Conservation (phyloP, 352 stramenopile genomes). For the Globisporangium echinulatum region DNA sequence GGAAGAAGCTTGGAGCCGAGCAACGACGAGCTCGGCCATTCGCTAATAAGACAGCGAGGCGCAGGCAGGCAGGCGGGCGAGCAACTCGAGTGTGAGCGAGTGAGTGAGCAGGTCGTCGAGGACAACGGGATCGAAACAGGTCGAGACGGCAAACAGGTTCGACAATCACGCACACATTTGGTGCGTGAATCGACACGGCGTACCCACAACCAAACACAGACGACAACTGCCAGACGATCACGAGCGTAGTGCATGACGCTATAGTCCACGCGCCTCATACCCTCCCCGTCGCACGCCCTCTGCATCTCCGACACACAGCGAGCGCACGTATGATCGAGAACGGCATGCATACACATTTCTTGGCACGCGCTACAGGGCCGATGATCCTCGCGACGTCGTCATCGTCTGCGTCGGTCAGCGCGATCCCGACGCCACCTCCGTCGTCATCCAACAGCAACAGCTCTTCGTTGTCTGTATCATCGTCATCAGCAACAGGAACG, state of each 20-base stretch:
- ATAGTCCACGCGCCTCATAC: too few relatives aligned
- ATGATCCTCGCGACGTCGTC: conserved; percentile 4
- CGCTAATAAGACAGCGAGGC: conserved; percentile 4
- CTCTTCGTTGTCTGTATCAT: not conserved
- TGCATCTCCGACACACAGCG: too few relatives aligned
- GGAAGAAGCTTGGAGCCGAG: too few relatives aligned
- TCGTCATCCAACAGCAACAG: not conserved
- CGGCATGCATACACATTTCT: conserved; percentile 4
- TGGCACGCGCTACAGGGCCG: conserved; percentile 1
- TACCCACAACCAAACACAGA: too few relatives aligned
- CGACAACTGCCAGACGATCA: too few relatives aligned
- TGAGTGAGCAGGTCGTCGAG: not conserved
- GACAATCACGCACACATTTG: too few relatives aligned
- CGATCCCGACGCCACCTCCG: conserved; percentile 3
- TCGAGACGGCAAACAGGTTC: too few relatives aligned
- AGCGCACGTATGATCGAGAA: conserved; percentile 10
- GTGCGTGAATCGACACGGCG: too few relatives aligned
- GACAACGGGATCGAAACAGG: not conserved
- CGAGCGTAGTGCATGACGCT: too few relatives aligned
- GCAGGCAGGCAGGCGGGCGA: not conserved
- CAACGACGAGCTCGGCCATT: not conserved
- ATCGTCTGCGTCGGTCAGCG: conserved; percentile 1
- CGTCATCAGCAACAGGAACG: conserved; percentile 5
- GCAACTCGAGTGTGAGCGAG: not conserved
- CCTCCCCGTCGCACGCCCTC: not conserved